Evolutionary conservation across 192 early-diverging fungal genomes (phyloP).

Genomic region (Rhizophagus prolifer): DNA sequence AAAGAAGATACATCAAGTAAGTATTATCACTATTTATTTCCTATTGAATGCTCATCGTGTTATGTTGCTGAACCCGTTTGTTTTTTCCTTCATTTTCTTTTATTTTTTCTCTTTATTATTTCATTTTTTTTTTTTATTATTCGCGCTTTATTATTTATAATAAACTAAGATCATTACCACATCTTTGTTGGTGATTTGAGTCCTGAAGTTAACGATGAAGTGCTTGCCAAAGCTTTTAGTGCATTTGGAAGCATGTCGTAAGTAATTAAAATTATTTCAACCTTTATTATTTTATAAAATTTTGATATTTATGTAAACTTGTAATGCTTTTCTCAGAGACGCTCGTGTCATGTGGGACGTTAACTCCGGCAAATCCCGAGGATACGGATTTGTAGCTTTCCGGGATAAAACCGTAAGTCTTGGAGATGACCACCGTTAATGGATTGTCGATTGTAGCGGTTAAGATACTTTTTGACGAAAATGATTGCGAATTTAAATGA

Average conservation of each 20-base stretch:
- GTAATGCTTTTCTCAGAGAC: conserved; percentile 51
- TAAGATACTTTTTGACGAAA: conserved; percentile 14
- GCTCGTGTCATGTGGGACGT: conserved; percentile 94
- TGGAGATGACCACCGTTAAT: neutral
- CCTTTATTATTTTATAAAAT: neutral
- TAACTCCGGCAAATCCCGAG: conserved; percentile 84
- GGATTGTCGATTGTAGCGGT: neutral
- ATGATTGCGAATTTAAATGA: neutral
- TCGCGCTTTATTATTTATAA: conserved; percentile 3
- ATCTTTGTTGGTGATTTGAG: conserved; percentile 94
- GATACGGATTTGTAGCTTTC: conserved; percentile 91
- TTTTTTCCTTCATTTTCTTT: conserved; percentile 23
- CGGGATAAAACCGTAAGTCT: conserved; percentile 65
- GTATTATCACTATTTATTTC: conserved; percentile 18
- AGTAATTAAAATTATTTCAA: conserved; percentile 35
- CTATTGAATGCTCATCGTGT: neutral
- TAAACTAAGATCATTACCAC: conserved; percentile 66
- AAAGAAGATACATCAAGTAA: conserved; percentile 69
- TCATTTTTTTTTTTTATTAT: neutral
- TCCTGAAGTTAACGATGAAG: conserved; percentile 85
- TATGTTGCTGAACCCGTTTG: conserved; percentile 36
- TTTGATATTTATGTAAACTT: neutral
- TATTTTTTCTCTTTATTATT: conserved; percentile 6
- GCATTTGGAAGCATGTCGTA: conserved; percentile 75
- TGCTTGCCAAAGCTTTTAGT: conserved; percentile 74